These are phyloP conservation scores for Polyplosphaeria fusca DNA, from an alignment of 495 filamentous ascomycete species.

Conservation along the genomic window DNA sequence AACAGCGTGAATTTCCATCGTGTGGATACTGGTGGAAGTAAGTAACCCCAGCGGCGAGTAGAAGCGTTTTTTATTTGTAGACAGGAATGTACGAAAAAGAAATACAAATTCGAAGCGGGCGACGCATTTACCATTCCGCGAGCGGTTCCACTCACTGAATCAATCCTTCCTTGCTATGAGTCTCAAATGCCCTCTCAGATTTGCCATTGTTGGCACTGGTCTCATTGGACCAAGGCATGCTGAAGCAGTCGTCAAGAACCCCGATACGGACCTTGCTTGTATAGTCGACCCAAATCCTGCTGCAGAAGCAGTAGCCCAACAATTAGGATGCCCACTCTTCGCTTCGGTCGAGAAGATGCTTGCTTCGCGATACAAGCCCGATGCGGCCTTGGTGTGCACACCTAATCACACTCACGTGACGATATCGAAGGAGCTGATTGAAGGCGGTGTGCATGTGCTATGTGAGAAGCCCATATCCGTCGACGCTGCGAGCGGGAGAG, in stretches of 20 bases:
- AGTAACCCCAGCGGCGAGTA: no score
- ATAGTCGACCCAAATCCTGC: slow-evolving; percentile 51
- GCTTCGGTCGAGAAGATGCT: slow-evolving; percentile 46
- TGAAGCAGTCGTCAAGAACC: slow-evolving; percentile 48
- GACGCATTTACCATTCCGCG: no score
- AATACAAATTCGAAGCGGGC: no score
- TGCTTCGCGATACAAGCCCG: slow-evolving; percentile 40
- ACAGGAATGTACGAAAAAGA: no score
- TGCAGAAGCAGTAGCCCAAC: slow-evolving; percentile 36
- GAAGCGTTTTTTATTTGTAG: no score
- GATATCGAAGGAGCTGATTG: slow-evolving; percentile 50
- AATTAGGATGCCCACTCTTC: slow-evolving; percentile 39
- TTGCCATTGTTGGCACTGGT: slow-evolving; percentile 57
- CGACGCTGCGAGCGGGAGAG: slow-evolving; percentile 43
- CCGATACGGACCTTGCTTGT: slow-evolving; percentile 47
- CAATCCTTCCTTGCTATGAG: no score
- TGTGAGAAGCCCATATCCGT: slow-evolving; percentile 59
- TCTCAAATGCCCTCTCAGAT: slow-evolving; percentile 38
- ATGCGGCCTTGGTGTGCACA: slow-evolving; percentile 59
- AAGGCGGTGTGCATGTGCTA: slow-evolving; percentile 52
- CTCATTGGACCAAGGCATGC: slow-evolving; percentile 59
- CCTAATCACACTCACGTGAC: slow-evolving; percentile 58
- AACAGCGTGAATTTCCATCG: no score
- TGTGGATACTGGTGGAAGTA: no score
- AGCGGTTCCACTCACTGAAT: no score